Base-by-base conservation (phyloP, 2,329 filamentous ascomycete genomes). In the Arachnopeziza araneosa region DNA sequence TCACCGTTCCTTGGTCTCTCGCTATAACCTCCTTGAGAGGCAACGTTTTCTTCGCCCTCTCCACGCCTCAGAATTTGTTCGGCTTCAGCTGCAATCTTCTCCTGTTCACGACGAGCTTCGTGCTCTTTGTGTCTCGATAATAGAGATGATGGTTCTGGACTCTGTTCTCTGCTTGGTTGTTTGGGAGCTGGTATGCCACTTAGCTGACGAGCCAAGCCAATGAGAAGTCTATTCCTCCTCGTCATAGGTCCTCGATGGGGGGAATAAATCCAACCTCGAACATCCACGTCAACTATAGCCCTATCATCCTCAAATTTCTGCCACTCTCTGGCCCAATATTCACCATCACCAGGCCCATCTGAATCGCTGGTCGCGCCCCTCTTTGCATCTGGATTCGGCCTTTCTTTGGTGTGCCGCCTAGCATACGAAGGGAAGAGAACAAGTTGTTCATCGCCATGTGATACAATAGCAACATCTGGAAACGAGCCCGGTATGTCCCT, bases 381-480 rank as follows among this genome's bases (percentile, higher is more conserved):
- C 70, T 65, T 26, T 69, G 59, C 62, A 48, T 66, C 63, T n/a
- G 66, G 63, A 57, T 72, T 72, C 24, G 67, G 62, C 24, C 68
- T 60, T 32, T 64, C 63, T 21, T 74, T 66, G 61, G 48, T 67
- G 66, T 65, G 74, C 63, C 64, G 71, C 69, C 70, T 93, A 86
- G 9, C 91, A 91, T 99, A 99, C 57, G 91, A 97, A 0, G 95
- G 95, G 67, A 99, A 99, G 24, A 99, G 73, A 10, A 99, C 85
- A 86, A 99, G 91, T 76, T 98, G 91, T 73, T 97, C 92, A 62
- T 91, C 84, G 14, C 91, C 93, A 63, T 86, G 87, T 12, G 86
- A 83, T 19, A 89, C 84, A 61, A 96, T 89, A n/a, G 88, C 84
- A 21, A 91, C 89, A 67, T 96, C 88, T 0, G 92, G 91, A 70